Percentiles rank a stretch among this genome's conserved stretches.
These are phyloP conservation scores for Aspergillus coremiiformis DNA, from an alignment of 495 filamentous ascomycete genomes.

Conservation along the genomic window DNA sequence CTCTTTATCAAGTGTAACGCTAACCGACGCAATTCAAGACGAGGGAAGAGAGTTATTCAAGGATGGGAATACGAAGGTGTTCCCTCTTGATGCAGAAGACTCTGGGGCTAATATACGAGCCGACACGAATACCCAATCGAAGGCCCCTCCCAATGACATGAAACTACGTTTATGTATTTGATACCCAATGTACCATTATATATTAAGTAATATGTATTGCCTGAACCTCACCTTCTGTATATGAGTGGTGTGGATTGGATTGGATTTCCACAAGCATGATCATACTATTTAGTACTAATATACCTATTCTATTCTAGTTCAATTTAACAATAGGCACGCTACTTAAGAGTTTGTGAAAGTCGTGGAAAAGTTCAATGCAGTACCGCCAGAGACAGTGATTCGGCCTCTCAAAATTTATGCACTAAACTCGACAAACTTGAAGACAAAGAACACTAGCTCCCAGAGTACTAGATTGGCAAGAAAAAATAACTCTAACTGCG, in stretches of 20 bases:
- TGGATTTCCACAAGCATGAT: not conserved
- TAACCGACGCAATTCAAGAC: slow-evolving; percentile 46
- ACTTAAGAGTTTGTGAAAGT: too few relatives aligned
- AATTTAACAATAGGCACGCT: too few relatives aligned
- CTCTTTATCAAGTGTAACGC: slow-evolving; percentile 58
- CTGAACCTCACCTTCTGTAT: not conserved
- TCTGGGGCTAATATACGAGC: not conserved
- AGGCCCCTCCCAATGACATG: not conserved
- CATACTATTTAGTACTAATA: not conserved
- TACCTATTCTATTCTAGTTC: not conserved
- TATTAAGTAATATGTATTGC: too few relatives aligned
- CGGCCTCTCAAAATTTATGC: too few relatives aligned
- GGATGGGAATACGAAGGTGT: slow-evolving; percentile 65
- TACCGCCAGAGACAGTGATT: too few relatives aligned
- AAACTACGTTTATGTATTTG: not conserved
- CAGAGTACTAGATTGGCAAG: not conserved
- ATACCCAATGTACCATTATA: not conserved
- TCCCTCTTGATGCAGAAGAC: slow-evolving; percentile 32
- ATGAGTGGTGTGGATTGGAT: not conserved
- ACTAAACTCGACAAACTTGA: not conserved
- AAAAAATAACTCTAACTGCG: not conserved
- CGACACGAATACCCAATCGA: not conserved
- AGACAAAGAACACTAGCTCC: not conserved
- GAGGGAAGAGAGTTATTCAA: slow-evolving; percentile 43
- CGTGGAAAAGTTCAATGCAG: too few relatives aligned